Evolutionary conservation across 2,329 filamentous ascomycete genomes (phyloP).

Genomic region (Colletotrichum echinochloae): DNA sequence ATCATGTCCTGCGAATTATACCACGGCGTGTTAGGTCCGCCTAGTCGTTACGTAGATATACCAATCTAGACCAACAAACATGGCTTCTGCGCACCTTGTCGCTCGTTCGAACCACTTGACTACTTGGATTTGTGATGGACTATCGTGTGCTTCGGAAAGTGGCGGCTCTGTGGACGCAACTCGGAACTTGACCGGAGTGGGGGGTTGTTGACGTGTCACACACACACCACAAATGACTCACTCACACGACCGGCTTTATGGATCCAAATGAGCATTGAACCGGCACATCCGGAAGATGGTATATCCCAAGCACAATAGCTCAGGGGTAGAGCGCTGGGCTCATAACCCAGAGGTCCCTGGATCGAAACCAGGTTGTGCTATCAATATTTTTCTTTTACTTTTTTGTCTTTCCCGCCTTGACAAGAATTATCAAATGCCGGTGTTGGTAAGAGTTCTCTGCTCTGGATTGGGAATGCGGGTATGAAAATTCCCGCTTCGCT

Average conservation of each 20-base stretch:
- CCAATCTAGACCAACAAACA: constrained; percentile 31
- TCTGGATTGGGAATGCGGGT: not conserved
- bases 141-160: not conserved
- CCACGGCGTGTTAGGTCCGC: constrained; percentile 38
- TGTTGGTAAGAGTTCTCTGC: too few species aligned
- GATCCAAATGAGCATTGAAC: fast-evolving
- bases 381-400: not conserved
- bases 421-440: too few species aligned
- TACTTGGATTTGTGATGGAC: not conserved
- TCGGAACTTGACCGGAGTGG: not conserved
- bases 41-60: constrained; percentile 31
- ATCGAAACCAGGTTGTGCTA: constrained; percentile 41
- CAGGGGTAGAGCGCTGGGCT: constrained; percentile 42
- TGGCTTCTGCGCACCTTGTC: not conserved
- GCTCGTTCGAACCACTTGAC: fast-evolving
- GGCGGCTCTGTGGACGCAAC: constrained; percentile 4
- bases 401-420: not conserved
- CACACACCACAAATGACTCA: constrained; percentile 19
- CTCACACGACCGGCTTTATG: not conserved
- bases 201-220: not conserved
- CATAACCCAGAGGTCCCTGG: constrained; percentile 42
- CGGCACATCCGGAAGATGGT: too few species aligned
- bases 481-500: too few species aligned
- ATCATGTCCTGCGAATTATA: constrained; percentile 40
- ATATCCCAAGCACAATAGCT: constrained; percentile 37